Percentiles rank a stretch among this genome's conserved stretches.
These are phyloP conservation scores for Candida nanaspora DNA, from an alignment of 805 yeast species.

Conservation along the genomic window DNA sequence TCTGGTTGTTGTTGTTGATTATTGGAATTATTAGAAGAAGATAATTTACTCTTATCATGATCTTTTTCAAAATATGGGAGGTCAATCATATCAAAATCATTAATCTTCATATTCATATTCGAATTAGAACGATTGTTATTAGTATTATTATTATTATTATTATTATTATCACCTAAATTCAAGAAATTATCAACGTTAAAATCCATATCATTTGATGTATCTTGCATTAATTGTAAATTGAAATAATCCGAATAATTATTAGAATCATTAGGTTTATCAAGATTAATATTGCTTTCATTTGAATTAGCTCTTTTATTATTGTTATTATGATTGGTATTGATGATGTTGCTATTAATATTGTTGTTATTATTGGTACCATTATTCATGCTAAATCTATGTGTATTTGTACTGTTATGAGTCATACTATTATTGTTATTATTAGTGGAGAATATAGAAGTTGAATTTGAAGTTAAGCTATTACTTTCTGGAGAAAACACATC, in stretches of 20 bases:
- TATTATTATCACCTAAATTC: constrained; percentile 22
- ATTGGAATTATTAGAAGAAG: background rate
- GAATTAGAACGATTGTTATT: background rate
- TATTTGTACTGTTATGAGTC: constrained; percentile 1
- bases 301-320: constrained; percentile 4
- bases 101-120: background rate
- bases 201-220: constrained; percentile 6
- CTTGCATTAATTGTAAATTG: background rate
- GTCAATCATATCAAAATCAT: constrained; percentile 18
- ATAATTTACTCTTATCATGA: background rate
- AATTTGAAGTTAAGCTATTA: constrained; percentile 10
- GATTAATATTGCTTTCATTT: constrained; percentile 2
- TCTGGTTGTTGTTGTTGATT: background rate
- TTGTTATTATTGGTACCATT: background rate
- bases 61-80: constrained; percentile 19
- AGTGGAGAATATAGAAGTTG: too few relatives aligned
- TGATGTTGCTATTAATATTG: constrained; percentile 1
- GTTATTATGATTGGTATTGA: constrained; percentile 4
- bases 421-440: too few relatives aligned
- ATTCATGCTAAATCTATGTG: background rate
- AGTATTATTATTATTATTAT: constrained; percentile 7
- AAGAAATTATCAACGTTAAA: constrained; percentile 26
- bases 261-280: too few relatives aligned
- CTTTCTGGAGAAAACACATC: constrained; percentile 7
- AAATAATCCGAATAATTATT: background rate